Conservation (phyloP, 2,329 filamentous ascomycete genomes). For the Phoma sp. region DNA sequence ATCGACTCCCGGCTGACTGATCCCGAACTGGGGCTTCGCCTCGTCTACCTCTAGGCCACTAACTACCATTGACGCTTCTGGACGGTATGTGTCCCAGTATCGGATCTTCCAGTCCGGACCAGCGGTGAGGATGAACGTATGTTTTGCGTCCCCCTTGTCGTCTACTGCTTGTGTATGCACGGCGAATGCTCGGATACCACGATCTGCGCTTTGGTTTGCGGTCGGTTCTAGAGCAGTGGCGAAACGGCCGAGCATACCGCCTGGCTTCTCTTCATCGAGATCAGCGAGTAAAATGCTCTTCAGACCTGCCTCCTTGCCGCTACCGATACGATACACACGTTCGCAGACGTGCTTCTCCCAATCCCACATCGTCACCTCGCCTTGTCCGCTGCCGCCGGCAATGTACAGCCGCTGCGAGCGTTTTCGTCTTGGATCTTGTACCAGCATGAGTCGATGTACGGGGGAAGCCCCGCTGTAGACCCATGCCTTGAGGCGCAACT, state of each 20-base stretch:
- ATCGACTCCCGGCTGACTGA: constrained; percentile 47
- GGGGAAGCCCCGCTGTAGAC: constrained; percentile 80
- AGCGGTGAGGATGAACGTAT: constrained; percentile 84
- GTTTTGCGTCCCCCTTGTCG: constrained; percentile 72
- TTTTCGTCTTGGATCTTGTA: constrained; percentile 66
- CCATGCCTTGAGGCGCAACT: constrained; percentile 85
- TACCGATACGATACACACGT: constrained; percentile 78
- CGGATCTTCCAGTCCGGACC: constrained; percentile 89
- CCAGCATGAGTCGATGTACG: constrained; percentile 73
- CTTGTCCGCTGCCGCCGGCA: constrained; percentile 82
- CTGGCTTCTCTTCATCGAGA: constrained; percentile 84
- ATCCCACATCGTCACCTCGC: constrained; percentile 95
- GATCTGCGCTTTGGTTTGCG: constrained; percentile 61
- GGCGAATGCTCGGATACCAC: constrained; percentile 76
- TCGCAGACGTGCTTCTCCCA: constrained; percentile 87
- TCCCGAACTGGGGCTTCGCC: constrained; percentile 71
- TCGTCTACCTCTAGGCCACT: constrained; percentile 78
- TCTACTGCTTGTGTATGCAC: constrained; percentile 74
- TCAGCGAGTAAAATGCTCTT: constrained; percentile 77
- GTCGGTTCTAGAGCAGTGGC: constrained; percentile 68
- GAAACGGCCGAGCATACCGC: constrained; percentile 86
- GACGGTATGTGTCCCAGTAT: constrained; percentile 86
- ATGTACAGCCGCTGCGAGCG: constrained; percentile 82
- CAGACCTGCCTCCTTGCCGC: constrained; percentile 37
- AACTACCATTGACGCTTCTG: constrained; percentile 79